Percentiles rank a stretch among this genome's conserved stretches.
These are phyloP conservation scores for Furcasterigmium sp. DNA, from an alignment of 2,329 filamentous ascomycete species.

Conservation along the genomic window DNA sequence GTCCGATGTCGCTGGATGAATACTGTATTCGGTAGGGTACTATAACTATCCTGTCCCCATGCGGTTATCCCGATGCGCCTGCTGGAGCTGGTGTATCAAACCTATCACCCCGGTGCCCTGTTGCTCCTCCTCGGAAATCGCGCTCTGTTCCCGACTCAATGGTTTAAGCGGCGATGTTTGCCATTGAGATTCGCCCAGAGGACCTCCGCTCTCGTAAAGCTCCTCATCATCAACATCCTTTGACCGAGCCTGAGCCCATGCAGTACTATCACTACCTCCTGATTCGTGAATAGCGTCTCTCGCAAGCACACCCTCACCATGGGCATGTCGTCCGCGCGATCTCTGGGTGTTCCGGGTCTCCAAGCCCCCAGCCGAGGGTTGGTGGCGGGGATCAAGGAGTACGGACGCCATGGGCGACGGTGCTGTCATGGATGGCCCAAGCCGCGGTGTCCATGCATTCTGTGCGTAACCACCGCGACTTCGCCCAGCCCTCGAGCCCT, in stretches of 20 bases:
- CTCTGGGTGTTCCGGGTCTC: constrained; percentile 41
- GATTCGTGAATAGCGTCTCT: constrained; percentile 52
- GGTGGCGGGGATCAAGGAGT: constrained; percentile 70
- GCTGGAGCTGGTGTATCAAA: constrained; percentile 54
- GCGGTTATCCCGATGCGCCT: constrained; percentile 47
- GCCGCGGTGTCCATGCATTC: constrained; percentile 33
- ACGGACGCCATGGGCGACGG: constrained; percentile 67
- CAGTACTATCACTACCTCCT: constrained; percentile 37
- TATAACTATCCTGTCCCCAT: constrained; percentile 28
- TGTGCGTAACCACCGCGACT: constrained; percentile 31
- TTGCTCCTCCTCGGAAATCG: constrained; percentile 29
- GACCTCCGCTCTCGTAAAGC: constrained; percentile 45
- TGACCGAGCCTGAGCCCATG: constrained; percentile 34
- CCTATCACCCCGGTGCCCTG: constrained; percentile 50
- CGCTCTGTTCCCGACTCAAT: constrained; percentile 48
- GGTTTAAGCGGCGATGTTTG: constrained; percentile 49
- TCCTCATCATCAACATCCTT: constrained; percentile 55
- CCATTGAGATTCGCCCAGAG: constrained; percentile 55
- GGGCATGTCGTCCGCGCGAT: constrained; percentile 29
- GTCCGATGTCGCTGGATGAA: neutral
- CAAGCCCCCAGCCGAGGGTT: constrained; percentile 49
- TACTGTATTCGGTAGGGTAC: neutral
- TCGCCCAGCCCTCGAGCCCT: constrained; percentile 41
- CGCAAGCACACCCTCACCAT: constrained; percentile 40
- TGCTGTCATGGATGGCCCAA: constrained; percentile 39